A percentile compares a stretch with the other conserved stretches of the same genome.
Conservation (phyloP, 306 rosid genomes). For the Carpinus viminea region DNA sequence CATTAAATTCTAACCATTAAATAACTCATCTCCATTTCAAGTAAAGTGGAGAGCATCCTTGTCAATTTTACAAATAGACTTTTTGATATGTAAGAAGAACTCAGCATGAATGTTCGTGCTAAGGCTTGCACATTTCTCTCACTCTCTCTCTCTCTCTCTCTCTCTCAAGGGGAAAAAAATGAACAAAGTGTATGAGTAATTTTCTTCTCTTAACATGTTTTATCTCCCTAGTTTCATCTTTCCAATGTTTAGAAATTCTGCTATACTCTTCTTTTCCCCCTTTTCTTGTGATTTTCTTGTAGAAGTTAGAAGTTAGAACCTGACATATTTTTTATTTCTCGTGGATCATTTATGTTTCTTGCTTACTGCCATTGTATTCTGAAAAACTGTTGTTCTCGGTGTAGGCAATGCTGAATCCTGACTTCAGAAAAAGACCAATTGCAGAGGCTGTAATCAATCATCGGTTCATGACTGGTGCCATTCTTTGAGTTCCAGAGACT, state of each 20-base stretch:
- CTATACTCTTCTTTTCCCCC: background rate
- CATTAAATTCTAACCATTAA: too few relatives aligned
- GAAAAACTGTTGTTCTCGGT: constrained; percentile 6
- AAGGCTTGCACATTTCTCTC: background rate
- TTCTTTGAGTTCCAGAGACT: constrained; percentile 40
- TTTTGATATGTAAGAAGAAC: background rate
- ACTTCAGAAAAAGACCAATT: constrained; percentile 71
- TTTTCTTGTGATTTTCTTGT: background rate
- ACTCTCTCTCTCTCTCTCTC: background rate
- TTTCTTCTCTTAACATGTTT: background rate
- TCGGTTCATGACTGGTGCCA: constrained; percentile 55
- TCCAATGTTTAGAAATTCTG: background rate
- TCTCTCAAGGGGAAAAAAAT: background rate
- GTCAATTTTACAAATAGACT: background rate
- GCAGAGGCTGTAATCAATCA: constrained; percentile 78
- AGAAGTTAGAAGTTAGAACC: background rate
- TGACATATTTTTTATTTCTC: background rate
- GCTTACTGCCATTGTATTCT: constrained; percentile 15
- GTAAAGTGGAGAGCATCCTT: too few relatives aligned
- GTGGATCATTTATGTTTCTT: background rate
- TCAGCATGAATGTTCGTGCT: too few relatives aligned
- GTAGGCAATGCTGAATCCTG: constrained; percentile 90
- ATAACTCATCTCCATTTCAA: too few relatives aligned
- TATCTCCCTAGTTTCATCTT: background rate
- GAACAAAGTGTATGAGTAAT: background rate